Evolutionary conservation across 768 basidiomycete species (phyloP).

Genomic region (Chalciporus pseudorubinellus): DNA sequence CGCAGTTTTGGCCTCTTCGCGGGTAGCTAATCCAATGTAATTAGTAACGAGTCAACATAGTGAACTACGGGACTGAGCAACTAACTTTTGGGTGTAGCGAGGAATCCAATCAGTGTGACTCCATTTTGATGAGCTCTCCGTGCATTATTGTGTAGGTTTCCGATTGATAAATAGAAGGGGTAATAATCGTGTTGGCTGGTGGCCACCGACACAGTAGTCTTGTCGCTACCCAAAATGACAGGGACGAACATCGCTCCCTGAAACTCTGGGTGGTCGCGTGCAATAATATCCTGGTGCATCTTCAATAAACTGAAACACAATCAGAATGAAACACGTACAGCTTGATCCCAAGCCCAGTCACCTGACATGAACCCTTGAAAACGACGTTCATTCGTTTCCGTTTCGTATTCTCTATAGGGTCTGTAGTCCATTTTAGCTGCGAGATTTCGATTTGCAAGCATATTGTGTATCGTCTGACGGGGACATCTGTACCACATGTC

Average conservation of each 20-base stretch:
- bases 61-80: background rate
- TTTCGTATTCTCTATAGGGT: constrained; percentile 10
- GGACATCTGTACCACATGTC: constrained; percentile 16
- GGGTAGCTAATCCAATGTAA: background rate
- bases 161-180: constrained; percentile 14
- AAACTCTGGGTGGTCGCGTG: constrained; percentile 1
- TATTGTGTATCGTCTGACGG: background rate
- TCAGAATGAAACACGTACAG: background rate
- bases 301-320: background rate
- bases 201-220: constrained; percentile 16
- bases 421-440: constrained; percentile 15
- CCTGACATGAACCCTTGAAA: constrained; percentile 14
- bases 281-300: constrained; percentile 22
- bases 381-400: background rate
- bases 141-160: constrained; percentile 12
- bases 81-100: constrained; percentile 34
- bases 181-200: constrained; percentile 15
- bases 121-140: constrained; percentile 6
- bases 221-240: constrained; percentile 15
- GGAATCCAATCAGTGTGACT: constrained; percentile 17
- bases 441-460: constrained; percentile 11
- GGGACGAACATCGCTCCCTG: constrained; percentile 14
- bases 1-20: constrained; percentile 7
- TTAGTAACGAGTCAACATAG: background rate
- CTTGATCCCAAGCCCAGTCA: constrained; percentile 13